Evolutionary conservation across 2,329 filamentous ascomycete species (phyloP), one percentile per base, ranked within the genome.

Genomic region (Elsinoe australis): DNA sequence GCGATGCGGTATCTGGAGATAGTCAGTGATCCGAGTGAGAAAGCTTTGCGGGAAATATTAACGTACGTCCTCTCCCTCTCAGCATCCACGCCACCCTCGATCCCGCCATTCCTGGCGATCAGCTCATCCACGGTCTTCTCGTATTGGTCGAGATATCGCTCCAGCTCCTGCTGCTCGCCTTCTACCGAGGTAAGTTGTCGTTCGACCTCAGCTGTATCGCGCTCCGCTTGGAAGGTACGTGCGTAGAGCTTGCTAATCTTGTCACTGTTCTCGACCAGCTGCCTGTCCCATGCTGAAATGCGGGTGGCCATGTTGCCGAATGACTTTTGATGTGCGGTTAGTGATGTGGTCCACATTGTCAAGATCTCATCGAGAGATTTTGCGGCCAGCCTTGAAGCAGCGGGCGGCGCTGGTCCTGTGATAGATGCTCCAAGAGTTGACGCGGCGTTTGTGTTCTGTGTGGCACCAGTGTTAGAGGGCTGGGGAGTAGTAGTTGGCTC

Each of bases 281-380:
- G 79, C 50, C 87, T 80, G 64, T 98, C 92, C 94, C 94, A 98
- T 35, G 78, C 75, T 9, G 88, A 85, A 10, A 96, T 87, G 54
- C 88, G 84, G 52, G 82, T 78, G 3, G 94, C 90, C 64, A 96
- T 88, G 26, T 83, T 78, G 63, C 94, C 88, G 71, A 96, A 98
- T 51, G 94, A 87, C 64, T 95, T 94, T 61, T 96, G 90, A 62
- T 98, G 95, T 61, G 94, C 94, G 47, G 88, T 85, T 42, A 98
- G 73, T 61, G 96, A 92, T 0, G 88, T 87, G 1, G 92, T 92
- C 92, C 92, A 98, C 24, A 88, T 82, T 3, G 87, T 95, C 55
- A 98, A 88, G 54, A 98, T 95, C 64, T 98, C 92, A 61, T 98
- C 92, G 85, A 98, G 95, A 0, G 90, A 95, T 71, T 95, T 96